phyloP scores from a whole-genome alignment of 2,329 filamentous ascomycete species.

The Clonostachys byssicola region DNA sequence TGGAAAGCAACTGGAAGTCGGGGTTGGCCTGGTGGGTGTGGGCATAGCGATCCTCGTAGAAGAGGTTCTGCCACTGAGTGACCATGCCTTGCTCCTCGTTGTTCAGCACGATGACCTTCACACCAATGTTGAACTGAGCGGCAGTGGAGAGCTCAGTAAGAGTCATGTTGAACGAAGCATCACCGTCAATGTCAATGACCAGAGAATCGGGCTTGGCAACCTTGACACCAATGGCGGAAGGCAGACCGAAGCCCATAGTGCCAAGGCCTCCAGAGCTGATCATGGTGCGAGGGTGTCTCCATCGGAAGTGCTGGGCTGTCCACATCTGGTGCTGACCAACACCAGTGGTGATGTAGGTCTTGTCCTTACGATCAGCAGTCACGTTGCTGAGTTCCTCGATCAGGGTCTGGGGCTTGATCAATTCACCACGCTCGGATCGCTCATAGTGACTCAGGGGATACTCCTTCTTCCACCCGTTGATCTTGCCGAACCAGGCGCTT shows the following conservation, averaged over 20 bases:
- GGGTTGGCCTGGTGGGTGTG: slow-evolving; percentile 95
- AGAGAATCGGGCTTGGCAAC: slow-evolving; percentile 72
- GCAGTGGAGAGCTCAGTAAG: slow-evolving; percentile 91
- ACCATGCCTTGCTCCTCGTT: slow-evolving; percentile 99
- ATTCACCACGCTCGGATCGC: slow-evolving; percentile 66
- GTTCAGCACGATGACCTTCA: slow-evolving; percentile 93
- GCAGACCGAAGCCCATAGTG: slow-evolving; percentile 88
- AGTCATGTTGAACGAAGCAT: slow-evolving; percentile 99
- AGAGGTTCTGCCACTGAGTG: slow-evolving; percentile 96
- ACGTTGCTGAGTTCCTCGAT: slow-evolving; percentile 88
- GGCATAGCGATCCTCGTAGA: slow-evolving; percentile 89
- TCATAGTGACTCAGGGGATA: slow-evolving; percentile 86
- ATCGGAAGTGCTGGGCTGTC: slow-evolving; percentile 94
- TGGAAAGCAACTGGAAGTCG: slow-evolving; percentile 88
- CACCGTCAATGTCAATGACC: slow-evolving; percentile 94
- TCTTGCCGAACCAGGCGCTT: slow-evolving; percentile 84
- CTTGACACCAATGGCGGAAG: slow-evolving; percentile 92
- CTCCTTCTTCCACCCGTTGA: slow-evolving; percentile 83
- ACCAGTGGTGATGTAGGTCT: slow-evolving; percentile 86
- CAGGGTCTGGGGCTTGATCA: slow-evolving; percentile 92
- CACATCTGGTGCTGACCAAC: slow-evolving; percentile 98
- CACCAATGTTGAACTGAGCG: slow-evolving; percentile 91
- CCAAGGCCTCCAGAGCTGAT: slow-evolving; percentile 91
- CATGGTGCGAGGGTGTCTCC: slow-evolving; percentile 88
- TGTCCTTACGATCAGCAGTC: slow-evolving; percentile 73